Percentiles rank a stretch among this genome's conserved stretches.
Evolutionary conservation across 164 flowering plant species (phyloP).

Genomic region (Hamamelis virginiana): DNA sequence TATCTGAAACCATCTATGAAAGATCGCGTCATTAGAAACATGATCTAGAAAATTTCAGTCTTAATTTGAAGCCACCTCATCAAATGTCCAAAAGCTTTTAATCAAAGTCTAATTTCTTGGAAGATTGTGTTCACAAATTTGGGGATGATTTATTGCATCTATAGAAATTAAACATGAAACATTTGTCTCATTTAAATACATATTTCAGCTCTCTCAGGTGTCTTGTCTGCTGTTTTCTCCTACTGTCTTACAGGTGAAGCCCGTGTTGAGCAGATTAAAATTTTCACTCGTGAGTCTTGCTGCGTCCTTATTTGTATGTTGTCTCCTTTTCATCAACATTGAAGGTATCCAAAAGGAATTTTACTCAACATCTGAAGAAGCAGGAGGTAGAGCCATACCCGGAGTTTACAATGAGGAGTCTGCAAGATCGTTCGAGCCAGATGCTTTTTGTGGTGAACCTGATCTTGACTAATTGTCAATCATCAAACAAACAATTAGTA

Average conservation of each 20-base stretch:
- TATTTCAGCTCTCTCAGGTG: background rate
- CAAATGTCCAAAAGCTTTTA: too few species aligned
- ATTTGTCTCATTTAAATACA: background rate
- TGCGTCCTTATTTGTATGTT: slow-evolving; percentile 45
- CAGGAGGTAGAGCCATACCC: slow-evolving; percentile 48
- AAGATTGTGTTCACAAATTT: too few species aligned
- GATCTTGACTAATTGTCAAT: slow-evolving; percentile 17
- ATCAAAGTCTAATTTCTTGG: too few species aligned
- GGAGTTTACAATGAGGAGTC: slow-evolving; percentile 85
- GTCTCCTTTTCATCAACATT: slow-evolving; percentile 44
- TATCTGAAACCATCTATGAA: too few species aligned
- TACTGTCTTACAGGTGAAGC: slow-evolving; percentile 66
- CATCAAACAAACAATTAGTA: background rate
- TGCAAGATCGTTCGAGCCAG: slow-evolving; percentile 89
- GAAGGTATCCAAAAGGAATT: slow-evolving; percentile 36
- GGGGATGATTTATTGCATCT: too few species aligned
- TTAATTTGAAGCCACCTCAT: too few species aligned
- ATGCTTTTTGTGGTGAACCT: slow-evolving; percentile 84
- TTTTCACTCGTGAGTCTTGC: slow-evolving; percentile 67
- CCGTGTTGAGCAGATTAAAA: slow-evolving; percentile 75
- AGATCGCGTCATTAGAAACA: too few species aligned
- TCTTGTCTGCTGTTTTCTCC: background rate
- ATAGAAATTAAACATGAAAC: too few species aligned
- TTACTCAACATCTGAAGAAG: slow-evolving; percentile 27
- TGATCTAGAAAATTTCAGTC: too few species aligned